Conservation (phyloP, 306 rosid genomes). For the Dryas octopetala region DNA sequence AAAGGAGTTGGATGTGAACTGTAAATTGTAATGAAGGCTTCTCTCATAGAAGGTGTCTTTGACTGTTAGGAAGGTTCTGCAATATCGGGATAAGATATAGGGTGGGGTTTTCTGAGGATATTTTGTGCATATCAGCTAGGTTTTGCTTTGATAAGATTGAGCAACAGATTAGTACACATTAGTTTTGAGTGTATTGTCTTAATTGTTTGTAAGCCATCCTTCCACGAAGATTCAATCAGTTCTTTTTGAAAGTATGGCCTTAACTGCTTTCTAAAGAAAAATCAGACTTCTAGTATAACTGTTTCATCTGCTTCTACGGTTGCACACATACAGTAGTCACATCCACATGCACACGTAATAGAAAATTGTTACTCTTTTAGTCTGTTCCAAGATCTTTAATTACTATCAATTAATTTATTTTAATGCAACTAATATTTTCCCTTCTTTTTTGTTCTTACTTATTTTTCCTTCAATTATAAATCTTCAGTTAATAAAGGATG, state of each 20-base stretch:
- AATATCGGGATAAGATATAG: background rate
- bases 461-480: slow-evolving; percentile 29
- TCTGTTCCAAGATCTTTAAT: background rate
- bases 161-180: slow-evolving; percentile 1
- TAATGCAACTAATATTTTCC: background rate
- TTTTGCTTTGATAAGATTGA: slow-evolving; percentile 8
- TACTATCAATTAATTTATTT: background rate
- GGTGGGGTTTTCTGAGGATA: background rate
- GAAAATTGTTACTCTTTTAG: background rate
- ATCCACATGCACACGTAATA: background rate
- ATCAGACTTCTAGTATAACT: background rate
- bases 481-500: slow-evolving; percentile 84
- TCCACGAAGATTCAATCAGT: no score
- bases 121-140: background rate
- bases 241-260: background rate
- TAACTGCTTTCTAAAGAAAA: background rate
- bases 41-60: background rate
- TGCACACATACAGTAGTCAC: background rate
- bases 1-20: background rate
- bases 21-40: background rate
- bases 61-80: background rate
- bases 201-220: no score
- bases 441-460: slow-evolving; percentile 4
- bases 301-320: background rate
- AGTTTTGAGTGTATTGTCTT: background rate